phyloP scores from a whole-genome alignment of 1,284 basidiomycete species.

The Malassezia sympodialis region DNA sequence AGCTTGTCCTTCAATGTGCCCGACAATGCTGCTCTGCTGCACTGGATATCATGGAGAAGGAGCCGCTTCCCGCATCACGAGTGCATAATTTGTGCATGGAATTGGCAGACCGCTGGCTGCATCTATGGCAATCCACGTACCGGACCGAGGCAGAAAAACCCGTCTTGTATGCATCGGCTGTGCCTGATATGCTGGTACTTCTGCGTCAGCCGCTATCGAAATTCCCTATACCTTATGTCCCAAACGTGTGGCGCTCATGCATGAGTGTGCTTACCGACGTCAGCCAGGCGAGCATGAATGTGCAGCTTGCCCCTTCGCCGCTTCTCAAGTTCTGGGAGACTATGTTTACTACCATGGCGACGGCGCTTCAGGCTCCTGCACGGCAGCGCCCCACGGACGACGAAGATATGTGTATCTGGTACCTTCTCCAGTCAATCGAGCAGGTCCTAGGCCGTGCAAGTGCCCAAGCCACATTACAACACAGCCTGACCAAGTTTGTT shows the following conservation, averaged over 20 bases:
- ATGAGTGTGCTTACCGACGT: neutral
- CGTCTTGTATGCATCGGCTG: neutral
- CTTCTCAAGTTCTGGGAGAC: neutral
- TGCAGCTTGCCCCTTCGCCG: neutral
- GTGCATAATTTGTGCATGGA: slow-evolving; percentile 2
- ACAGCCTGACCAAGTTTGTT: neutral
- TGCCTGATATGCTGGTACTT: neutral
- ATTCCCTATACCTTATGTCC: neutral
- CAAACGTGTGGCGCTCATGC: neutral
- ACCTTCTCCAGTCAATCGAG: slow-evolving; percentile 44
- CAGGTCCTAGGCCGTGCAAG: neutral
- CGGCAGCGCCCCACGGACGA: neutral
- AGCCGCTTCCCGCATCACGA: neutral
- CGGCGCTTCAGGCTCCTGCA: neutral
- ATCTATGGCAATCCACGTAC: slow-evolving; percentile 6
- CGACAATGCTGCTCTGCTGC: neutral
- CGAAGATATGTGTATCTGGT: slow-evolving; percentile 44
- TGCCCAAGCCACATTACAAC: neutral
- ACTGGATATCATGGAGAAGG: neutral
- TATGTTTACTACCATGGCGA: neutral
- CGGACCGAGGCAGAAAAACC: neutral
- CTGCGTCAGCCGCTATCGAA: neutral
- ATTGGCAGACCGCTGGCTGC: neutral
- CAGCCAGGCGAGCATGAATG: neutral
- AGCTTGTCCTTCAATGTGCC: slow-evolving; percentile 1